These are phyloP conservation scores for Pyrus pyrifolia DNA, from an alignment of 306 rosid genomes.

Conservation along the genomic window DNA sequence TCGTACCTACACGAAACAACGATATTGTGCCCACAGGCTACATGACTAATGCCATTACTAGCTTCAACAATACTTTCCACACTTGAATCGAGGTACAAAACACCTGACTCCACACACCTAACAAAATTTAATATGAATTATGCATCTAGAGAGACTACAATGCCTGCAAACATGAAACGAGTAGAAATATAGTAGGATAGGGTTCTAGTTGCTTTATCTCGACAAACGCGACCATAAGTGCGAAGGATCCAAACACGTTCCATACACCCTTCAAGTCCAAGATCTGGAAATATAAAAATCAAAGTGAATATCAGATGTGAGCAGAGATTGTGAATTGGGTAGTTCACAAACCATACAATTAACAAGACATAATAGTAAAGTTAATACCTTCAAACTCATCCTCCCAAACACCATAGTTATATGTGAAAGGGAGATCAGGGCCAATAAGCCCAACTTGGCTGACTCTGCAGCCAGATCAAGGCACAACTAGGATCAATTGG, in stretches of 20 bases:
- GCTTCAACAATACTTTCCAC: conserved; percentile 83
- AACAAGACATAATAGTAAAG: background rate
- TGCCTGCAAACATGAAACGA: conserved; percentile 1
- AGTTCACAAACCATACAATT: background rate
- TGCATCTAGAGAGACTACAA: conserved; percentile 10
- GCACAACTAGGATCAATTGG: conserved; percentile 5
- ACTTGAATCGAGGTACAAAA: conserved; percentile 76
- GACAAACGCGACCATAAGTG: conserved; percentile 75
- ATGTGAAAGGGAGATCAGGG: conserved; percentile 94
- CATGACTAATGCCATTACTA: conserved; percentile 61
- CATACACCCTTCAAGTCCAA: conserved; percentile 91
- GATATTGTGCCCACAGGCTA: conserved; percentile 58
- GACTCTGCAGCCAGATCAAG: conserved; percentile 96
- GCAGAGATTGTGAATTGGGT: background rate
- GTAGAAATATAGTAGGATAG: background rate
- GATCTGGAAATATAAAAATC: conserved; percentile 47
- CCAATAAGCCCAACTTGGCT: conserved; percentile 91
- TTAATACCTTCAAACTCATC: conserved; percentile 84
- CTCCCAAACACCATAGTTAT: conserved; percentile 96
- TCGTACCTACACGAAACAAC: conserved; percentile 67
- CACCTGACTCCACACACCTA: conserved; percentile 93
- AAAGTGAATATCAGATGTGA: background rate
- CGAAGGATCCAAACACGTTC: conserved; percentile 98
- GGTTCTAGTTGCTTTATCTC: conserved; percentile 19
- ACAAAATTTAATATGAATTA: conserved; percentile 13